Conservation (phyloP, 2,329 filamentous ascomycete genomes). For the Alternaria sp. region DNA sequence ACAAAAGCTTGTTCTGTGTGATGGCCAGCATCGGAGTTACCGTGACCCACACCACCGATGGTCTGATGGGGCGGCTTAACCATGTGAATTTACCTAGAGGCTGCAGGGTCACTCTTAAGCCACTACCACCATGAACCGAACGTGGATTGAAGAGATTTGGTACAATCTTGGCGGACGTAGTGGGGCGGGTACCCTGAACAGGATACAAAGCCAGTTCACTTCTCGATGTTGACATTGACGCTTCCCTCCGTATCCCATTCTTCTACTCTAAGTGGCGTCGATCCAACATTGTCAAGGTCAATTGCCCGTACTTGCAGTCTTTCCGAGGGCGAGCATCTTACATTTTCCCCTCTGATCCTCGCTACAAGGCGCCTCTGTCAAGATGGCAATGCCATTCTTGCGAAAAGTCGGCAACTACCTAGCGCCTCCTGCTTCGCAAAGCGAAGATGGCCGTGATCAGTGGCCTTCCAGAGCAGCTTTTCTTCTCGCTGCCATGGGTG, state of each 20-base stretch:
- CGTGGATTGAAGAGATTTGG: conserved; percentile 5
- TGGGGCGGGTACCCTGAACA: conserved; percentile 12
- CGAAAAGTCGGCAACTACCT: conserved; percentile 41
- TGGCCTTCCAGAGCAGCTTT: conserved; percentile 65
- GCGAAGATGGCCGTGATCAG: conserved; percentile 59
- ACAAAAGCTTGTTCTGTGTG: conserved; percentile 13
- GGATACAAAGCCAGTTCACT: conserved; percentile 26
- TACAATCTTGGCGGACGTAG: conserved; percentile 29
- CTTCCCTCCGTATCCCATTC: neutral
- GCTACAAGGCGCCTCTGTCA: neutral
- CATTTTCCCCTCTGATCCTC: neutral
- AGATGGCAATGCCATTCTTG: conserved; percentile 27
- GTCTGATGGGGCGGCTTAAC: conserved; percentile 5
- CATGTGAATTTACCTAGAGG: neutral
- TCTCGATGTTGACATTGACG: neutral
- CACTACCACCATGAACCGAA: conserved; percentile 8
- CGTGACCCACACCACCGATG: neutral
- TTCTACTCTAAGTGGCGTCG: neutral
- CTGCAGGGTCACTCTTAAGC: conserved; percentile 6
- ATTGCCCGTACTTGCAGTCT: neutral
- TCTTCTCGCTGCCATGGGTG: conserved; percentile 66
- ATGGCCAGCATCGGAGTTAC: conserved; percentile 3
- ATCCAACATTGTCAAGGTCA: neutral
- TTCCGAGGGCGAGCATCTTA: conserved; percentile 4
- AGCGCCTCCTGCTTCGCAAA: conserved; percentile 45